Base-by-base conservation (phyloP, 2,329 filamentous ascomycete genomes). In the Pseudocercospora fijiensis region DNA sequence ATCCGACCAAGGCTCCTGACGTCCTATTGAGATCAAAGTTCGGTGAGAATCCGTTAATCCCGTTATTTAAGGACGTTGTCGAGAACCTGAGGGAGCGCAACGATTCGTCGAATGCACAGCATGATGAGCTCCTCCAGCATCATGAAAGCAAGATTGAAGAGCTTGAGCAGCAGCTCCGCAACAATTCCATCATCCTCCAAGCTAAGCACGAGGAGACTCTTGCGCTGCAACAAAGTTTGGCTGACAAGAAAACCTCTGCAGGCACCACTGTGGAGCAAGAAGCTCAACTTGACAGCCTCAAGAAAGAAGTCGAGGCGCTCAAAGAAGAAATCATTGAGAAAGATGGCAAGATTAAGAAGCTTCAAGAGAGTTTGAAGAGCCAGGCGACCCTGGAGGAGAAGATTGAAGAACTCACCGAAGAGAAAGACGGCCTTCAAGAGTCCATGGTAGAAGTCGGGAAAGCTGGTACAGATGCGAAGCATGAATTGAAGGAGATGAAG, bases 131-230 rank as follows among this genome's bases (percentile, higher is more conserved):
- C 8, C 53, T 69, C 18, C 57, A 51, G 52, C 66, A 72, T 41
- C 70, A 71, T 33, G 71, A 73, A 43, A 64, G 67, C 49, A 59
- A 66, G 8, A 73, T 75, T 13, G 69, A 74, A n/a, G 80, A 86
- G 43, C 93, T 92, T 72, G 88, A 93, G 68, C 82, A 82, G 1
- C 87, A 88, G 43, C 92, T 97, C 58, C 86, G 91, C 60, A 84
- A 83, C 13, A 80, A 97, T 4, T 85, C 85, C 26, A 84, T 85
- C 61, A 88, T 89, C 75, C 82, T 91, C 73, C 90, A 88, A 16
- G 90, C 95, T 62, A 85, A 88, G 72, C 91, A 94, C n/a, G 93
- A 96, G 71, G 93, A 98, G 77, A 90, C 97, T 63, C 92, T 96
- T 71, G 88, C 86, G 3, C 80, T 98, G 65, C 86, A 89, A 57